phyloP scores from a whole-genome alignment of 2,329 filamentous ascomycete genomes.

The Trichothecium roseum region DNA sequence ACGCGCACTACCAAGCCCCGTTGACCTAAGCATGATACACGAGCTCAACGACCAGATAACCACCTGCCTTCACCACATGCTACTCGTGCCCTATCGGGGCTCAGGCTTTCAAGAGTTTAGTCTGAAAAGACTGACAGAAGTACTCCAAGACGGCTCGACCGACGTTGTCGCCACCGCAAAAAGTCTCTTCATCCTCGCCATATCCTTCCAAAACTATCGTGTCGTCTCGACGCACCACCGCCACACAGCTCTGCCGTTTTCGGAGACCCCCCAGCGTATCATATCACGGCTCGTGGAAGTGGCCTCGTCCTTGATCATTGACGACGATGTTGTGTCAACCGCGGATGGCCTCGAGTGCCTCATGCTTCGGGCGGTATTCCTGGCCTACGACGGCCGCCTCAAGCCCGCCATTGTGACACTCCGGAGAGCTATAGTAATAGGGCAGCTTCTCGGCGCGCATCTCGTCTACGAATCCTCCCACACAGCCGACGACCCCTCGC shows the following conservation, averaged over 20 bases:
- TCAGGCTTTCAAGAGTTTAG: no score
- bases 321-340: slow-evolving; percentile 29
- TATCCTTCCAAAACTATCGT: slow-evolving; percentile 10
- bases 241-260: slow-evolving; percentile 6
- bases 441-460: slow-evolving; percentile 29
- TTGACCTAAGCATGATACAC: neutral
- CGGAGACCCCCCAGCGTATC: slow-evolving; percentile 5
- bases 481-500: slow-evolving; percentile 11
- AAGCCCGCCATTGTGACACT: slow-evolving; percentile 32
- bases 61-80: neutral
- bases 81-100: no score
- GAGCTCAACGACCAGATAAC: slow-evolving; percentile 1
- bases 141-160: slow-evolving; percentile 4
- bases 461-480: slow-evolving; percentile 6
- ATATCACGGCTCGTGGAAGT: slow-evolving; percentile 16
- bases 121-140: neutral
- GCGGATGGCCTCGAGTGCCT: slow-evolving; percentile 39
- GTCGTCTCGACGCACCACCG: no score
- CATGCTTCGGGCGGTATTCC: slow-evolving; percentile 35
- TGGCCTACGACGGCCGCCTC: slow-evolving; percentile 35
- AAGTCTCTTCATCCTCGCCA: slow-evolving; percentile 20
- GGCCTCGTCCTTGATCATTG: slow-evolving; percentile 26
- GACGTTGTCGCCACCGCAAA: slow-evolving; percentile 23
- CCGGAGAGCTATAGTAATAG: slow-evolving; percentile 32
- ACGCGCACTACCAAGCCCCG: neutral